Percentiles rank a stretch among this genome's conserved stretches.
These are phyloP conservation scores for Magnaporthales sp. DNA, from an alignment of 2,329 filamentous ascomycete species.

Conservation along the genomic window DNA sequence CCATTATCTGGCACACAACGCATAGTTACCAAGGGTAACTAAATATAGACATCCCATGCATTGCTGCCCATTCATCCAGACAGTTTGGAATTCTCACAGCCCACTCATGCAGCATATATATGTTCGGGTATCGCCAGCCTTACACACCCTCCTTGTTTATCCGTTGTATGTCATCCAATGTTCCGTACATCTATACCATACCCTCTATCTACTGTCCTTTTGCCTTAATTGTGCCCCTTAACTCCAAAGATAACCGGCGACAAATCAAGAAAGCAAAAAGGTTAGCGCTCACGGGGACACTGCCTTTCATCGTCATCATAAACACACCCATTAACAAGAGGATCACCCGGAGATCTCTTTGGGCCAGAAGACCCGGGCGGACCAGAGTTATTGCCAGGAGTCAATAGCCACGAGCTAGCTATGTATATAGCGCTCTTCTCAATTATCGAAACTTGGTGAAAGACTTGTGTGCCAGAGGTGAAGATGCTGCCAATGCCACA, in stretches of 20 bases:
- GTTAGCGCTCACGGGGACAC: neutral
- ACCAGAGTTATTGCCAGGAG: neutral
- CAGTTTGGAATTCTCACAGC: neutral
- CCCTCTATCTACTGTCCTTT: no score
- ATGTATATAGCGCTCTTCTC: neutral
- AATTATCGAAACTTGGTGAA: constrained; percentile 34
- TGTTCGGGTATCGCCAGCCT: neutral
- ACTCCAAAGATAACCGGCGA: neutral
- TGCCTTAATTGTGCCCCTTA: neutral
- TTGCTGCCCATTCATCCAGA: neutral
- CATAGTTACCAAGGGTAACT: neutral
- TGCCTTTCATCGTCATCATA: neutral
- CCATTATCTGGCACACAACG: no score
- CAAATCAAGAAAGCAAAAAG: neutral
- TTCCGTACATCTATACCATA: neutral
- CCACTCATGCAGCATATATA: neutral
- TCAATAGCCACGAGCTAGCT: neutral
- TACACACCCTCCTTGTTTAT: neutral
- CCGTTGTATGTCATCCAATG: neutral
- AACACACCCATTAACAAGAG: no score
- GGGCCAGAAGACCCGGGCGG: neutral
- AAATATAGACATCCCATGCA: neutral
- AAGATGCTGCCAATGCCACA: constrained; percentile 23
- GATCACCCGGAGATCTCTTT: neutral
- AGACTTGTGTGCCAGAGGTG: constrained; percentile 36